phyloP scores from a whole-genome alignment of 441 rosid species.

The Eruca vesicaria region DNA sequence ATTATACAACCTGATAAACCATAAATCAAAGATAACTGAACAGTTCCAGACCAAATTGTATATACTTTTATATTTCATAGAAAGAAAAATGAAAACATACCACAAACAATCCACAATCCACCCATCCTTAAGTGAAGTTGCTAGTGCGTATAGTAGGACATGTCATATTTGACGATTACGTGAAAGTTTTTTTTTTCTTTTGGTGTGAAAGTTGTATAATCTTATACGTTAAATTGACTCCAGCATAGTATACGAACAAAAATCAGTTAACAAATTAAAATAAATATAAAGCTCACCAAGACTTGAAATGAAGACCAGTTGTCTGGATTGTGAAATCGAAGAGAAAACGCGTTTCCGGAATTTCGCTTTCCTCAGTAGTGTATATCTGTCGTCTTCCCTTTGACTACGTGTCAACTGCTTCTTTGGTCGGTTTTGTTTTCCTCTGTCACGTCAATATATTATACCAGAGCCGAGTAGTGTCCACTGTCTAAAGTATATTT shows the following conservation, averaged over 20 bases:
- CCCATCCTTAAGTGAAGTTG: too few relatives aligned
- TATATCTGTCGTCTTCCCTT: slow-evolving; percentile 29
- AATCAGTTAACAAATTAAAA: not conserved
- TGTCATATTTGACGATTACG: not conserved
- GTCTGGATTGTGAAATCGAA: slow-evolving; percentile 10
- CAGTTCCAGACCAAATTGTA: not conserved
- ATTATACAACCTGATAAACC: not conserved
- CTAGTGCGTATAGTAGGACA: not conserved
- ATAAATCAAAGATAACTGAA: not conserved
- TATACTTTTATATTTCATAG: not conserved
- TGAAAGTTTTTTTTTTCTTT: not conserved
- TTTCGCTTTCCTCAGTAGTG: slow-evolving; percentile 17
- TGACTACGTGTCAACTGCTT: slow-evolving; percentile 29
- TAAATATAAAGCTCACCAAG: not conserved
- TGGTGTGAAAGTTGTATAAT: not conserved
- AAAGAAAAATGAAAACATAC: too few relatives aligned
- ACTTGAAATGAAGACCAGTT: slow-evolving; percentile 18
- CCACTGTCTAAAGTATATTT: not conserved
- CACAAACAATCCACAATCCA: too few relatives aligned
- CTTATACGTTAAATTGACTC: not conserved
- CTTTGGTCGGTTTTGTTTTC: not conserved
- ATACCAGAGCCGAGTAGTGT: not conserved
- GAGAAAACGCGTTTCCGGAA: slow-evolving; percentile 29
- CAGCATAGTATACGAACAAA: not conserved
- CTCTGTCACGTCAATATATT: not conserved